Base-by-base conservation (phyloP, 805 yeast species). In the Zygosaccharomyces bailii region DNA sequence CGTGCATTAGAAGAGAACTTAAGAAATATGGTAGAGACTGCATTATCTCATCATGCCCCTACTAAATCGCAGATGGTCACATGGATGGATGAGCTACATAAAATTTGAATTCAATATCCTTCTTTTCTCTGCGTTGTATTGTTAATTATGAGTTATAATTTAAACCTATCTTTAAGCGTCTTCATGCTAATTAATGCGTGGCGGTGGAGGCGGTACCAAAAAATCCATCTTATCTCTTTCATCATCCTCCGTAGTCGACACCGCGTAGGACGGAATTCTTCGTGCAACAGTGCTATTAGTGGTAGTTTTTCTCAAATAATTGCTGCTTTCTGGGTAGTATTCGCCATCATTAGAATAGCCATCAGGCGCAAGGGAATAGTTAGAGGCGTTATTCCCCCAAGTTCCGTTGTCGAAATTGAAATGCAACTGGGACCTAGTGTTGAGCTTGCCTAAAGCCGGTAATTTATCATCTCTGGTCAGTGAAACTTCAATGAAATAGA, bases 71-170 rank as follows among this genome's bases (percentile, higher is more conserved):
- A 54, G 34, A 38, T 72, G 21, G 39, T 43, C 11, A 45, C 53
- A 19, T 72, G 73, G 71, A 44, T 69, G 10, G 54, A 58, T 4
- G 71, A 69, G 39, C 56, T 67, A 31, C 46, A 55, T 17, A 51
- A 56, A 20, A 39, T 59, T 24, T 53, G 45, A 47, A 9, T 21
- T 21, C 9, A 21, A 9, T 21, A 5, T 31, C n/a, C 10, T n/a
- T 33, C 17, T n/a, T 14, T 16, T 14, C 5, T 30, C 16, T 37
- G 11, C 20, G 20, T 30, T 17, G 36, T 30, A 39, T 11, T 37
- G n/a, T 39, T 32, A 24, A 35, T 24, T 34, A 34, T 25, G 33
- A 23, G 14, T 34, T 34, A 32, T 11, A 35, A 23, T 6, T 27
- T 29, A 5, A 35, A 35, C 6, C 30, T 21, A 9, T 35, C 30